Percentiles rank a stretch among this genome's conserved stretches.
Evolutionary conservation across 306 rosid species (phyloP).

Genomic region (Castanea crenata): DNA sequence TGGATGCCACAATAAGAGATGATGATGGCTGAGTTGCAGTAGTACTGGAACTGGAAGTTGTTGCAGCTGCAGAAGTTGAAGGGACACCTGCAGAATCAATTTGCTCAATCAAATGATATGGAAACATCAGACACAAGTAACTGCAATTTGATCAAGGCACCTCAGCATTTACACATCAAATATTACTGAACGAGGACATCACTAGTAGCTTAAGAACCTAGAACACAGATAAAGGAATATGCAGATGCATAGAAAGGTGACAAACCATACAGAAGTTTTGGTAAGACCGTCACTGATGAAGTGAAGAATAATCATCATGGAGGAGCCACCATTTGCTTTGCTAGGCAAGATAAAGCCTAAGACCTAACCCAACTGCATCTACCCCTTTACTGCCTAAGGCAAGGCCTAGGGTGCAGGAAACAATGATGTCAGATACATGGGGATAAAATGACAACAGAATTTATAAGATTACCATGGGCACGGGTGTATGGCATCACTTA

Average conservation of each 20-base stretch:
- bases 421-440: background rate
- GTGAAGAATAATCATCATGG: background rate
- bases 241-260: background rate
- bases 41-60: conserved; percentile 46
- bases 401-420: background rate
- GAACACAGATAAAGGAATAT: background rate
- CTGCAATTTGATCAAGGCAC: background rate
- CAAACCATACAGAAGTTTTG: background rate
- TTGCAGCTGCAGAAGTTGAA: conserved; percentile 45
- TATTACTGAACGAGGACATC: background rate
- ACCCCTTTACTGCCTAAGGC: background rate
- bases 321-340: background rate
- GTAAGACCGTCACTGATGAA: background rate
- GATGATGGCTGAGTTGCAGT: conserved; percentile 59
- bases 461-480: background rate
- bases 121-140: conserved; percentile 11
- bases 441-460: background rate
- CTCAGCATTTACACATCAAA: background rate
- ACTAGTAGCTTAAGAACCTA: background rate
- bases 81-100: conserved; percentile 49
- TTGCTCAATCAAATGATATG: background rate
- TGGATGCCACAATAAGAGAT: conserved; percentile 59
- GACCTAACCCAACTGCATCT: background rate
- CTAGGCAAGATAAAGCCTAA: background rate
- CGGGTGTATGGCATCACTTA: too few relatives aligned